Base-by-base conservation (phyloP, 2,329 filamentous ascomycete species). In the Exophiala sideris region DNA sequence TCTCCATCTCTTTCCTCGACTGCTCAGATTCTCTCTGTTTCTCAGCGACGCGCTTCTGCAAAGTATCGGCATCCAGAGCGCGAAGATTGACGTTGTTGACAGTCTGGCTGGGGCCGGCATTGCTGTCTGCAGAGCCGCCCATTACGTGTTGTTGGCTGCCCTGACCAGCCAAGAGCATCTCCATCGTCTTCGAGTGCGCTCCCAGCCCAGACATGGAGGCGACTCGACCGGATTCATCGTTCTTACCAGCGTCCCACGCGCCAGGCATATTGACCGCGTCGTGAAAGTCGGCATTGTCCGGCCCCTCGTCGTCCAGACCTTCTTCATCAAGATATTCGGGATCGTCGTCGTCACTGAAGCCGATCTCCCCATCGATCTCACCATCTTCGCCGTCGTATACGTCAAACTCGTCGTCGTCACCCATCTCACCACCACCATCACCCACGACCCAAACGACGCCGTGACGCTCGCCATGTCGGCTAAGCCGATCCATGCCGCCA, bases 1-100 rank as follows among this genome's bases (percentile, higher is more conserved):
- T 54, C 50, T 76, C 78, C 63, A 91, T 84, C 56, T 92, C 85
- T 62, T 79, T 79, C 68, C 85, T 84, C 62, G 91, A 80, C 8
- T 76, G 76, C 61, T 91, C 86, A 72, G 91, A 85, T 69, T 92
- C 87, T 49, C 84, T 81, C 24, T 75, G 71, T 3, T 72, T 72
- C 42, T 68, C 69, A 40, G 67, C 60, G 10, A 73, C 67, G 47
- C 74, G 71, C 11, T 66, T 61, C 38, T 68, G 67, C 20, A 76
- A 61, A 35, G 73, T 70, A 33, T 72, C 69, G 34, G 69, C 66
- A 12, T 73, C 70, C 67, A 76, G 70, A 5, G 66, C 71, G 21
- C 72, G 68, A 8, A 76, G 51, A 45, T 63, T 61, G 11, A 59
- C 36, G n/a, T 44, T 45, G n/a, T 44, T 45, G 10, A 41, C 29